phyloP scores from a whole-genome alignment of 129 eudicot genomes.

The Lactuca saligna region DNA sequence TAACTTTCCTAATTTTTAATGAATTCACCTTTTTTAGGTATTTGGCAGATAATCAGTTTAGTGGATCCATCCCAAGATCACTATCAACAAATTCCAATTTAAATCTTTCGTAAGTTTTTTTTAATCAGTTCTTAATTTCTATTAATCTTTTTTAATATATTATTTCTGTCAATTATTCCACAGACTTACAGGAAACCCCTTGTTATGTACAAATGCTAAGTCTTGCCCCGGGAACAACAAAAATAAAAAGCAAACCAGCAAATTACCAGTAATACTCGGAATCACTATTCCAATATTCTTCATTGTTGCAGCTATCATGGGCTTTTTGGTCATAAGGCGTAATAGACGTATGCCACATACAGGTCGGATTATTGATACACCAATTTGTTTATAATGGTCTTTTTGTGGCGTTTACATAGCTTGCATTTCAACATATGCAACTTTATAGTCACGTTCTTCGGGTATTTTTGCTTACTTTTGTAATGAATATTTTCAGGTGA shows the following conservation, averaged over 20 bases:
- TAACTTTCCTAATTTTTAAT: not conserved
- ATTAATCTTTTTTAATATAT: not conserved
- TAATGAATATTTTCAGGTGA: not conserved
- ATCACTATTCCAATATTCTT: constrained; percentile 32
- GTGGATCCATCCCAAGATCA: constrained; percentile 57
- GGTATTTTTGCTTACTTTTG: not conserved
- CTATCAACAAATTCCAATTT: constrained; percentile 44
- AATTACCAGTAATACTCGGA: constrained; percentile 38
- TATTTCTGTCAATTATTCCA: not conserved
- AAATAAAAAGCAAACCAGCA: constrained; percentile 22
- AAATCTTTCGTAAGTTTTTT: constrained; percentile 41
- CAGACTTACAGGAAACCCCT: constrained; percentile 54
- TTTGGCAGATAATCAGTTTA: constrained; percentile 56
- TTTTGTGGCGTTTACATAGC: not conserved
- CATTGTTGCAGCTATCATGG: constrained; percentile 26
- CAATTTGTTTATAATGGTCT: not conserved
- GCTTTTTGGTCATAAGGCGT: constrained; percentile 24
- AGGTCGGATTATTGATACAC: constrained; percentile 17
- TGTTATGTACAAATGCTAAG: constrained; percentile 41
- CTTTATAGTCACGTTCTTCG: not conserved
- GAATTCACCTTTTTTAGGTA: constrained; percentile 31
- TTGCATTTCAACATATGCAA: not conserved
- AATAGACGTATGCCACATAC: constrained; percentile 11
- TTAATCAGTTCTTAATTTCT: not conserved
- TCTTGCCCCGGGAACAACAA: constrained; percentile 16